phyloP scores from a whole-genome alignment of 371 early-diverging fungal genomes.

The Basidiobolus meristosporus region DNA sequence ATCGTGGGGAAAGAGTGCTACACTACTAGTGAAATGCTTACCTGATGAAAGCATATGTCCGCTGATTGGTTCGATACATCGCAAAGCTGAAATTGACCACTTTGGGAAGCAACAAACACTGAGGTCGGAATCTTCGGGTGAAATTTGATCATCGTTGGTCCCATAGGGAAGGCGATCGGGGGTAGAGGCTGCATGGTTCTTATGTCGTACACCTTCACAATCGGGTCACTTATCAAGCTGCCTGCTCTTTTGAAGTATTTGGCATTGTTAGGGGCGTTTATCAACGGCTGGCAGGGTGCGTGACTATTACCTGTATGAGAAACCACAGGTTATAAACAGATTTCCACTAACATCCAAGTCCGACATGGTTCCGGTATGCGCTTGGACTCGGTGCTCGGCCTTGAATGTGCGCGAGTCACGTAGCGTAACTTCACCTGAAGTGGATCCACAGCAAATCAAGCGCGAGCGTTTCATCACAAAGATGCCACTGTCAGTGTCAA shows the following conservation, averaged over 20 bases:
- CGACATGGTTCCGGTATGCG: constrained; percentile 55
- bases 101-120: constrained; percentile 41
- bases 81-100: constrained; percentile 53
- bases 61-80: constrained; percentile 35
- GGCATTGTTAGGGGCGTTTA: not conserved
- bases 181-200: constrained; percentile 48
- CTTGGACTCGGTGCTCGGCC: constrained; percentile 46
- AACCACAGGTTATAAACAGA: constrained; percentile 57
- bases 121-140: constrained; percentile 50
- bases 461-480: constrained; percentile 48
- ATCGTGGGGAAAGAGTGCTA: no score
- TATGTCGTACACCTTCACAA: constrained; percentile 71
- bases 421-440: constrained; percentile 39
- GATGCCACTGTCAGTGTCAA: constrained; percentile 25
- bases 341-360: constrained; percentile 61
- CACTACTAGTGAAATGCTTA: no score
- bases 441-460: constrained; percentile 44
- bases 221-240: constrained; percentile 41
- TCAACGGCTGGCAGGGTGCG: constrained; percentile 1
- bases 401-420: constrained; percentile 47
- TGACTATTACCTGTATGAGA: constrained; percentile 30
- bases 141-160: constrained; percentile 48
- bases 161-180: constrained; percentile 49
- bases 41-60: constrained; percentile 44
- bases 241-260: constrained; percentile 17